phyloP scores from a whole-genome alignment of 2,329 filamentous ascomycete genomes.

The Stachybotrys elegans region DNA sequence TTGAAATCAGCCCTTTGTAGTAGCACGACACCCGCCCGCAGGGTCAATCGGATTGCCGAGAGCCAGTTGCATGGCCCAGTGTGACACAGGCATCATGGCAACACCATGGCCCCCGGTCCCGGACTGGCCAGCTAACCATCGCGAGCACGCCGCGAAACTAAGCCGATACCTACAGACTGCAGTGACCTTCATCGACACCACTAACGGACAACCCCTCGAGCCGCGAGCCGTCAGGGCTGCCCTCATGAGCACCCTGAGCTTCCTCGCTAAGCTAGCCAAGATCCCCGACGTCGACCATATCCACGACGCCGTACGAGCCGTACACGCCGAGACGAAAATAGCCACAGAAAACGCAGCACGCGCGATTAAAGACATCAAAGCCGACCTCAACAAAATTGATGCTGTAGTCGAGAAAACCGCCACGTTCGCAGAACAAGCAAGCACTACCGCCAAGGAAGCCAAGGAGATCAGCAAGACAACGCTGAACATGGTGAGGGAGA shows the following conservation, averaged over 20 bases:
- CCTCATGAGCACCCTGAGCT: background rate
- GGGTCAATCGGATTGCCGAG: constrained; percentile 5
- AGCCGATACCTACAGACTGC: no score
- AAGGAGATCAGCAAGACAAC: background rate
- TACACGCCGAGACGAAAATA: constrained; percentile 1
- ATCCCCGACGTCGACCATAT: constrained; percentile 1
- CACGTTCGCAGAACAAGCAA: background rate
- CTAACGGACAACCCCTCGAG: constrained; percentile 2
- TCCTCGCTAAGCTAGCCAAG: constrained; percentile 1
- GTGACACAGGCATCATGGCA: constrained; percentile 1
- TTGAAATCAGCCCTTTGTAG: constrained; percentile 1
- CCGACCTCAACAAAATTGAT: background rate
- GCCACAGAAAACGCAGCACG: background rate
- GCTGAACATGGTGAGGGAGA: background rate
- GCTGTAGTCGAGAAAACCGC: background rate
- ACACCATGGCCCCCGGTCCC: constrained; percentile 5
- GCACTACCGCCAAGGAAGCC: background rate
- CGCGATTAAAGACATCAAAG: constrained; percentile 2
- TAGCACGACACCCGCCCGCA: constrained; percentile 1
- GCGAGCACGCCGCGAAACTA: no score
- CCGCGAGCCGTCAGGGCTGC: background rate
- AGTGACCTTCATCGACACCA: constrained; percentile 1
- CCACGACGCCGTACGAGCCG: constrained; percentile 1
- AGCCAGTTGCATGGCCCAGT: constrained; percentile 3
- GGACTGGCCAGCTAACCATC: no score